Evolutionary conservation across 768 basidiomycete species (phyloP).

Genomic region (Hemileccinum impolitum): DNA sequence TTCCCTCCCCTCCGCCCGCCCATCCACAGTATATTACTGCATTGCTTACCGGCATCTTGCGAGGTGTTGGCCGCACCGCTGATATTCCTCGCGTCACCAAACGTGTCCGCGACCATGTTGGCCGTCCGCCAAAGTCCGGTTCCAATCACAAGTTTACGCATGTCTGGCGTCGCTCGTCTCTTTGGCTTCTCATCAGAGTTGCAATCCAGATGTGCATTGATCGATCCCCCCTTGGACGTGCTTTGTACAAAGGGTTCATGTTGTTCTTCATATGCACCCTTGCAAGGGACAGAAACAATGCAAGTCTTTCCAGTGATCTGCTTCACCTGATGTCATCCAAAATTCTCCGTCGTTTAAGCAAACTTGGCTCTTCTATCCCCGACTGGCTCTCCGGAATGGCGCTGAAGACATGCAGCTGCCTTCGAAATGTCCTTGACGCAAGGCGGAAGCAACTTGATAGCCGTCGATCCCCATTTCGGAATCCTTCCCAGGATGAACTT

Average conservation of each 20-base stretch:
- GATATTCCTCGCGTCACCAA: neutral
- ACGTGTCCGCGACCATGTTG: neutral
- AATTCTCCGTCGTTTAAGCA: constrained; percentile 15
- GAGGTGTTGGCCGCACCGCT: too few species aligned
- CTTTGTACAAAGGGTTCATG: constrained; percentile 48
- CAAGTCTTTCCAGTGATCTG: constrained; percentile 15
- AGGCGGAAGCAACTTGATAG: constrained; percentile 34
- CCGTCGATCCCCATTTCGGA: constrained; percentile 18
- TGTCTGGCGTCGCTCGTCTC: neutral
- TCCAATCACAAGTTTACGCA: too few species aligned
- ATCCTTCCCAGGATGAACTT: constrained; percentile 2
- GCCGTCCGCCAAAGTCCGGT: too few species aligned
- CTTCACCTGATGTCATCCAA: constrained; percentile 26
- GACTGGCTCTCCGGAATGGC: constrained; percentile 37
- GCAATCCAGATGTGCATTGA: constrained; percentile 25
- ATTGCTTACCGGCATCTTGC: neutral
- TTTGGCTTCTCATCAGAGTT: neutral
- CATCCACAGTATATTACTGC: neutral
- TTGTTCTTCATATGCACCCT: constrained; percentile 35
- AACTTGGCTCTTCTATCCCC: constrained; percentile 13
- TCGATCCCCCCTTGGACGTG: constrained; percentile 3
- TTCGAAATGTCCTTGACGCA: constrained; percentile 22
- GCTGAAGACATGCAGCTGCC: constrained; percentile 26
- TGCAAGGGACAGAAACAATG: constrained; percentile 17
- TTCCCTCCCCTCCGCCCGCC: too few species aligned